Evolutionary conservation across 768 basidiomycete species (phyloP).

Genomic region (Tremella fuciformis): DNA sequence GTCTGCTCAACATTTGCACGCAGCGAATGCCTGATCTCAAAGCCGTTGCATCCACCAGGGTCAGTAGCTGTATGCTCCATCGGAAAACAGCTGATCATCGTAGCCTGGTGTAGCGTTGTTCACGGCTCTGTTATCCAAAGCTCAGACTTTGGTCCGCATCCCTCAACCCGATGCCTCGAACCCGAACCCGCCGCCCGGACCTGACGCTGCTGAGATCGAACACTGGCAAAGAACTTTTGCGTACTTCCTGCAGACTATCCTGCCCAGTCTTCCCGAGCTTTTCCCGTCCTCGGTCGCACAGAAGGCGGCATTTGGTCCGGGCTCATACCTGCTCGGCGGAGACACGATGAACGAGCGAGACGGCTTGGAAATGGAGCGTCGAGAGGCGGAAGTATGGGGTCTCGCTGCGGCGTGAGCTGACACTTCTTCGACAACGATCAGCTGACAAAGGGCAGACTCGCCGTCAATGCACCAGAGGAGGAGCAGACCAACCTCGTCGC

Average conservation of each 20-base stretch:
- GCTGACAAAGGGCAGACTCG: constrained; percentile 58
- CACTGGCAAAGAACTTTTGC: constrained; percentile 86
- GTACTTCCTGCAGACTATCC: constrained; percentile 75
- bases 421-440: constrained; percentile 64
- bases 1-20: constrained; percentile 76
- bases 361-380: constrained; percentile 47
- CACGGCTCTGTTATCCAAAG: constrained; percentile 84
- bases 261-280: constrained; percentile 70
- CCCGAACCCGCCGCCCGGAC: constrained; percentile 55
- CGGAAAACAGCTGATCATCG: constrained; percentile 2
- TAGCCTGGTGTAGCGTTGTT: constrained; percentile 89
- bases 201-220: constrained; percentile 65
- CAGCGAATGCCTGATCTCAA: constrained; percentile 69
- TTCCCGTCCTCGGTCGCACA: constrained; percentile 77
- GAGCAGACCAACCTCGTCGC: constrained; percentile 87
- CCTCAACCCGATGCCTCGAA: constrained; percentile 59
- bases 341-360: constrained; percentile 37
- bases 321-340: constrained; percentile 51
- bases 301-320: constrained; percentile 53
- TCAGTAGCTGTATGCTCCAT: constrained; percentile 52
- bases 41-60: constrained; percentile 72
- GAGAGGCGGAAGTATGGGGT: constrained; percentile 52
- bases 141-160: constrained; percentile 83
- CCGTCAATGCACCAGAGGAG: constrained; percentile 70
- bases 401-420: constrained; percentile 45